These are phyloP conservation scores for Ganoderma lingzhi DNA, from an alignment of 1,284 basidiomycete species.

Conservation along the genomic window DNA sequence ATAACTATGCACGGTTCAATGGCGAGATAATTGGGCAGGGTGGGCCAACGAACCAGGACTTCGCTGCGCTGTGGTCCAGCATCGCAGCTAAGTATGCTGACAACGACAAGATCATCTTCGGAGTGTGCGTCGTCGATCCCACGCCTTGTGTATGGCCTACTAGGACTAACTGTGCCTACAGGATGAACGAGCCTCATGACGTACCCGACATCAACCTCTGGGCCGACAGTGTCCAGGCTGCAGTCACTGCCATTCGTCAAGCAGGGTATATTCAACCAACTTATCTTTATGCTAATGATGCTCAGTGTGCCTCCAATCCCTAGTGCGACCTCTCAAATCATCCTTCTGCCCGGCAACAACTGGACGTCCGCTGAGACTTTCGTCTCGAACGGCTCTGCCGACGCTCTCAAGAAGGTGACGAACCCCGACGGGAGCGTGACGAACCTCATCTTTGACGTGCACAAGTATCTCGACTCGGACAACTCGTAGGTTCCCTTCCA, in stretches of 20 bases:
- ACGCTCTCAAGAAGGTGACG: constrained; percentile 56
- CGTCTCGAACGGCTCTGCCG: constrained; percentile 61
- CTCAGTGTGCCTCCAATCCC: not conserved
- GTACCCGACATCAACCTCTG: constrained; percentile 52
- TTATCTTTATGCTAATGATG: not conserved
- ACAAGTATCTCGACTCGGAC: constrained; percentile 71
- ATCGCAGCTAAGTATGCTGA: constrained; percentile 61
- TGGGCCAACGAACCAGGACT: constrained; percentile 62
- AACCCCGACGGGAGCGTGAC: constrained; percentile 60
- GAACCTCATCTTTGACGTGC: constrained; percentile 66
- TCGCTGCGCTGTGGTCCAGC: constrained; percentile 61
- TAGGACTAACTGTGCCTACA: constrained; percentile 26
- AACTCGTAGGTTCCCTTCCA: constrained; percentile 51
- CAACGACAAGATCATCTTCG: constrained; percentile 61
- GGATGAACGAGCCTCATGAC: constrained; percentile 67
- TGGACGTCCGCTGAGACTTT: constrained; percentile 61
- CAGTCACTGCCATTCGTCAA: constrained; percentile 62
- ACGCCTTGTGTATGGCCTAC: not conserved
- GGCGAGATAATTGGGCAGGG: constrained; percentile 64
- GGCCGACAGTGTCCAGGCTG: constrained; percentile 58
- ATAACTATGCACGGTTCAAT: constrained; percentile 66
- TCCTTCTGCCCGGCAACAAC: constrained; percentile 62
- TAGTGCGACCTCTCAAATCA: constrained; percentile 58
- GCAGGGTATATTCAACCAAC: constrained; percentile 45
- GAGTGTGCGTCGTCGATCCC: constrained; percentile 44